Conservation (phyloP, 2,329 filamentous ascomycete species). For the Xylaria sp. region DNA sequence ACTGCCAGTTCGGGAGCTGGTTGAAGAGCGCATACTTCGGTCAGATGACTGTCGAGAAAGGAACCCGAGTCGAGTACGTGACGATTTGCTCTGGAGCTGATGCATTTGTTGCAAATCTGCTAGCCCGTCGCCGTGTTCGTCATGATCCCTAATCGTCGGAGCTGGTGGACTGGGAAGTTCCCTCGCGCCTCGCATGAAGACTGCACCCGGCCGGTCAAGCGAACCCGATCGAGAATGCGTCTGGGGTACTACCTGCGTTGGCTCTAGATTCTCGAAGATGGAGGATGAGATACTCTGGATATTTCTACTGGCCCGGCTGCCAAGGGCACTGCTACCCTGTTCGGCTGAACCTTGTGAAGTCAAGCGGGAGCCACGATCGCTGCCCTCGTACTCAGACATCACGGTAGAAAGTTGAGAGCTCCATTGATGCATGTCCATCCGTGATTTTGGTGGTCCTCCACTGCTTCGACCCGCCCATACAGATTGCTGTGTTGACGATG, state of each 20-base stretch:
- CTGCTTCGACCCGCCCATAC: constrained; percentile 46
- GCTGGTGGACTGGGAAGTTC: constrained; percentile 51
- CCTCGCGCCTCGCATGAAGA: constrained; percentile 54
- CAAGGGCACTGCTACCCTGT: constrained; percentile 61
- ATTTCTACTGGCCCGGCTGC: constrained; percentile 60
- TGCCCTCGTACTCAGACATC: constrained; percentile 69
- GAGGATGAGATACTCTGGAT: constrained; percentile 69
- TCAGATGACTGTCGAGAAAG: constrained; percentile 62
- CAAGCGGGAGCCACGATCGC: constrained; percentile 60
- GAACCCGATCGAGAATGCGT: constrained; percentile 57
- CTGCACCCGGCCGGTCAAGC: constrained; percentile 61
- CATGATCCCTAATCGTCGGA: constrained; percentile 65
- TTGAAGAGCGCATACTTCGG: constrained; percentile 62
- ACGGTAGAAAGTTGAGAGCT: constrained; percentile 73
- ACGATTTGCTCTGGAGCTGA: constrained; percentile 59
- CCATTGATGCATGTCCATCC: constrained; percentile 68
- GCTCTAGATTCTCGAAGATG: constrained; percentile 53
- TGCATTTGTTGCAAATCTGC: constrained; percentile 66
- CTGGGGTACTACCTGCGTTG: constrained; percentile 49
- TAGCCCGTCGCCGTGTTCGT: constrained; percentile 72
- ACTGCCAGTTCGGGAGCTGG: constrained; percentile 60
- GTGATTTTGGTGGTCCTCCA: constrained; percentile 38
- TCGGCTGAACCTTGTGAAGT: constrained; percentile 57
- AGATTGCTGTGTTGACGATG: constrained; percentile 45
- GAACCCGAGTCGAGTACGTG: constrained; percentile 63